Evolutionary conservation across 257 asterid species (phyloP).

Genomic region (Solanum boliviense): DNA sequence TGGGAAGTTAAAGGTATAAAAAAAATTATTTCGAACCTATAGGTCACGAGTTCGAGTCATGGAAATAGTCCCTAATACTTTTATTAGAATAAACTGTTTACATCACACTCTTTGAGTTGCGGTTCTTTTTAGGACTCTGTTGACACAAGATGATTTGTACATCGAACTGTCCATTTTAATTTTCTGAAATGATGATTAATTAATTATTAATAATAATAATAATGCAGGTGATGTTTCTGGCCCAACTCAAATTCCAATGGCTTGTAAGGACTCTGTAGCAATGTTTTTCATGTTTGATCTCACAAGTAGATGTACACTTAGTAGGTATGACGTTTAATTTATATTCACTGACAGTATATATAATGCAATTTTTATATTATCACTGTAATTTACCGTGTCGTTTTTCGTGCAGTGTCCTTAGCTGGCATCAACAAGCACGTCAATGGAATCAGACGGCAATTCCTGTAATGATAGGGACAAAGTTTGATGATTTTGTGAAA

Average conservation of each 20-base stretch:
- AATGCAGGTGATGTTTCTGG: slow-evolving; percentile 40
- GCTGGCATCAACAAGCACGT: slow-evolving; percentile 74
- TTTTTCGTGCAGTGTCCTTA: slow-evolving; percentile 32
- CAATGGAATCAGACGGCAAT: slow-evolving; percentile 78
- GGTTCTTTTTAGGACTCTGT: fast-evolving
- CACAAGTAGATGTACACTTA: slow-evolving; percentile 65
- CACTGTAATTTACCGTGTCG: neutral
- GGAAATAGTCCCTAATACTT: fast-evolving
- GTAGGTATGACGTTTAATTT: slow-evolving; percentile 29
- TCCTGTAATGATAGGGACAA: slow-evolving; percentile 74
- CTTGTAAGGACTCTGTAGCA: slow-evolving; percentile 68
- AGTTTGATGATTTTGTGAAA: slow-evolving; percentile 80
- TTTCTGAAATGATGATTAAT: neutral
- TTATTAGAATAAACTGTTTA: neutral
- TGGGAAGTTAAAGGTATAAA: slow-evolving; percentile 74
- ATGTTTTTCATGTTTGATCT: slow-evolving; percentile 82
- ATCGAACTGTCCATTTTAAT: neutral
- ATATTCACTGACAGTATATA: neutral
- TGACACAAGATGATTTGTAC: fast-evolving
- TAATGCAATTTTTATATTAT: neutral
- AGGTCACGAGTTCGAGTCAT: neutral
- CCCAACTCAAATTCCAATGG: slow-evolving; percentile 38
- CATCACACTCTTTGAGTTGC: neutral
- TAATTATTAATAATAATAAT: neutral
- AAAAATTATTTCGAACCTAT: fast-evolving